Evolutionary conservation across 2,329 filamentous ascomycete genomes (phyloP).

Genomic region (Penicillium polonicum): DNA sequence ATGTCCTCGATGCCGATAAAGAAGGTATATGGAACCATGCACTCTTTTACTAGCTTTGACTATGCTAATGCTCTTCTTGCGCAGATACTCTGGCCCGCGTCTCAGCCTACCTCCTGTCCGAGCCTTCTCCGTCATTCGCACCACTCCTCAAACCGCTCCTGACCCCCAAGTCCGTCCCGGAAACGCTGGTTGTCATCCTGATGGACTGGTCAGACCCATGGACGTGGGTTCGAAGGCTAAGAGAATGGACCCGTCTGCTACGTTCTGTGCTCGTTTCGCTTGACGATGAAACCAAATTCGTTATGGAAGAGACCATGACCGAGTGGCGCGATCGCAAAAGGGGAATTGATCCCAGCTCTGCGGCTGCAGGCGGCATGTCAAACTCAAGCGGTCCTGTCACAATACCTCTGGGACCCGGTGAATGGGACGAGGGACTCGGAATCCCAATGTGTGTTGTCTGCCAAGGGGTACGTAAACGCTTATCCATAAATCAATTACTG

Average conservation of each 20-base stretch:
- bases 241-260: constrained; percentile 85
- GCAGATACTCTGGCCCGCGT: constrained; percentile 84
- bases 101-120: constrained; percentile 84
- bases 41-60: not conserved
- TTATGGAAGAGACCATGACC: constrained; percentile 82
- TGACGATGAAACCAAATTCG: constrained; percentile 71
- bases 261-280: constrained; percentile 72
- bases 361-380: constrained; percentile 53
- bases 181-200: constrained; percentile 86
- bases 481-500: not conserved
- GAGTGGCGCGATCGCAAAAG: constrained; percentile 75
- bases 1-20: constrained; percentile 89
- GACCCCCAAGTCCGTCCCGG: constrained; percentile 76
- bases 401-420: constrained; percentile 78
- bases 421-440: constrained; percentile 88
- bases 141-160: constrained; percentile 80
- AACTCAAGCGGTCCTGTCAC: constrained; percentile 65
- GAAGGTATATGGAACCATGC: constrained; percentile 61
- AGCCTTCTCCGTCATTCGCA: constrained; percentile 77
- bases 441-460: constrained; percentile 92
- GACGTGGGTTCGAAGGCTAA: constrained; percentile 83
- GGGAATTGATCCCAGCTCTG: constrained; percentile 59
- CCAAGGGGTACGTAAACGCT: constrained; percentile 67
- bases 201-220: constrained; percentile 95
- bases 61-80: constrained; percentile 4